phyloP scores from a whole-genome alignment of 306 rosid genomes.

The Cyamopsis tetragonoloba region DNA sequence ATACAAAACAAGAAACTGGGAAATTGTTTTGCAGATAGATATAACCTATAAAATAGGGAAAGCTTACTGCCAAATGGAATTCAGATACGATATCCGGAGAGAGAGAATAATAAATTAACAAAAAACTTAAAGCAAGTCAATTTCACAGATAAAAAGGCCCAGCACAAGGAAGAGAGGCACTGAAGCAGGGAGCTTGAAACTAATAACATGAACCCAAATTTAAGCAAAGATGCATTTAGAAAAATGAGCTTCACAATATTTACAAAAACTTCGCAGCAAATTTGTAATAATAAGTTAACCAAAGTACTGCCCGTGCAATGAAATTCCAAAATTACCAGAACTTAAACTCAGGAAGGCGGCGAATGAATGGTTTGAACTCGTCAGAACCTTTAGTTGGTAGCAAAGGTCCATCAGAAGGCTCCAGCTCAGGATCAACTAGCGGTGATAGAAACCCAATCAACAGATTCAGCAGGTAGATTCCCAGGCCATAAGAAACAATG shows the following conservation, averaged over 20 bases:
- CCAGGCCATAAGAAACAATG: constrained; percentile 78
- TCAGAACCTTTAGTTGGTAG: constrained; percentile 89
- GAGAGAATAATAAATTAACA: not conserved
- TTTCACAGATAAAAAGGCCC: not conserved
- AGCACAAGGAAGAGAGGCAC: not conserved
- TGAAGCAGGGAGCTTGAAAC: not conserved
- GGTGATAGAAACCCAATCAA: constrained; percentile 86
- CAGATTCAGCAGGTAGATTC: constrained; percentile 79
- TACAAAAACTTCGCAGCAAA: not conserved
- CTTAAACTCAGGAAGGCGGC: constrained; percentile 89
- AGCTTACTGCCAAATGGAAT: not conserved
- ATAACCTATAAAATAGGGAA: not conserved
- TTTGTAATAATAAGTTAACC: not conserved
- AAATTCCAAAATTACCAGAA: constrained; percentile 61
- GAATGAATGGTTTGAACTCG: constrained; percentile 86
- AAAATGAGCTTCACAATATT: not conserved
- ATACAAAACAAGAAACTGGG: not conserved
- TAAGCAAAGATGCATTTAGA: not conserved
- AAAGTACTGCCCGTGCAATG: not conserved
- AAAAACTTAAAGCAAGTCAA: not conserved
- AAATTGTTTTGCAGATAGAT: not conserved
- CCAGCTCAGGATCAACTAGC: constrained; percentile 83
- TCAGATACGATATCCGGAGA: not conserved
- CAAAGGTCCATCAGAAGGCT: constrained; percentile 56
- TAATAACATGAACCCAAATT: not conserved